Percentiles rank a stretch among this genome's conserved stretches.
These are phyloP conservation scores for Breviolum minutum DNA, from an alignment of 73 alveolate genomes.

Conservation along the genomic window DNA sequence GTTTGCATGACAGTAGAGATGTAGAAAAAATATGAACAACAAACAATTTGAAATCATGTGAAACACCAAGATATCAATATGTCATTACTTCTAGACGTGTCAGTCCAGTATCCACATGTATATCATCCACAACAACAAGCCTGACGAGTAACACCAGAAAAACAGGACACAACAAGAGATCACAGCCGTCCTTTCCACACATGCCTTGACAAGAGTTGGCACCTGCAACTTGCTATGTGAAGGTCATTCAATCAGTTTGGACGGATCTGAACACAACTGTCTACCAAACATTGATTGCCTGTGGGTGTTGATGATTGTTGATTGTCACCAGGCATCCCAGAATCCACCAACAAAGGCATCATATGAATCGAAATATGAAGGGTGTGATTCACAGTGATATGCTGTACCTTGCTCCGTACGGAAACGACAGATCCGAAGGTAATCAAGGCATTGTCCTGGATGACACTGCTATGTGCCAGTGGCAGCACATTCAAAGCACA, in stretches of 20 bases:
- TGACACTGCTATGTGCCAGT: too few relatives aligned
- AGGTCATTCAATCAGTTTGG: background rate
- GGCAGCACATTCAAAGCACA: too few relatives aligned
- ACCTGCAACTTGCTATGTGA: constrained; percentile 19
- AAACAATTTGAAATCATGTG: too few relatives aligned
- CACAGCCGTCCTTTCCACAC: constrained; percentile 56
- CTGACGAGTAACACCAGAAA: too few relatives aligned
- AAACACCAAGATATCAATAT: too few relatives aligned
- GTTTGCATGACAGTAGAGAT: too few relatives aligned
- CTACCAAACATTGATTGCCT: background rate
- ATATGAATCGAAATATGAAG: background rate
- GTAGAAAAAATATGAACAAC: too few relatives aligned
- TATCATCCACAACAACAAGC: background rate
- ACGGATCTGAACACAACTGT: too few relatives aligned
- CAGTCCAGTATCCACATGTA: background rate
- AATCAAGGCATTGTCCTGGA: constrained; percentile 59
- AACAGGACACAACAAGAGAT: too few relatives aligned
- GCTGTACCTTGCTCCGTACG: constrained; percentile 57
- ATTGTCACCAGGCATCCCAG: background rate
- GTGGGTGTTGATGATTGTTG: background rate
- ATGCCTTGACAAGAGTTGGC: constrained; percentile 72
- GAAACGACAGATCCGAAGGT: constrained; percentile 87
- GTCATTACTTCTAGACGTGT: background rate
- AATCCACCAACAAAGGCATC: too few relatives aligned
- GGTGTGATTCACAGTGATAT: background rate